phyloP scores from a whole-genome alignment of 257 asterid genomes.

The Jasminum sambac region DNA sequence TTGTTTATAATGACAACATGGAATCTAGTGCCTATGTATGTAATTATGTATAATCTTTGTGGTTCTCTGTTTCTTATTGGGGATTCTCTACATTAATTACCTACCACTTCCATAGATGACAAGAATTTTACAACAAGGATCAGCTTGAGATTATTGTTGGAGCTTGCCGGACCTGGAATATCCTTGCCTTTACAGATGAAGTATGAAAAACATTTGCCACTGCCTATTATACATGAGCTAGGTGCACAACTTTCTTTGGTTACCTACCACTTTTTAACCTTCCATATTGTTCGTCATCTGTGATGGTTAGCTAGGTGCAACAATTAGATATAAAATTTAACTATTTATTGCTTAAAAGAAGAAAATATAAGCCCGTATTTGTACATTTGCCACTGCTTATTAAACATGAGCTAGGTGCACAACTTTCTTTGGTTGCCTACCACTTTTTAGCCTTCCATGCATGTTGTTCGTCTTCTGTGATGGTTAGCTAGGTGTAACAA shows the following conservation, averaged over 20 bases:
- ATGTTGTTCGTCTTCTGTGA: background rate
- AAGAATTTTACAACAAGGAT: slow-evolving; percentile 48
- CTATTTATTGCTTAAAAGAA: too few relatives aligned
- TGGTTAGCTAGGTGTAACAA: background rate
- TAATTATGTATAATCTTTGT: slow-evolving; percentile 20
- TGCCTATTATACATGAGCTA: slow-evolving; percentile 9
- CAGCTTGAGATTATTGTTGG: slow-evolving; percentile 86
- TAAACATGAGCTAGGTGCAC: slow-evolving; percentile 4
- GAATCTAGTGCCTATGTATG: slow-evolving; percentile 23
- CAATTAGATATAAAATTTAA: background rate
- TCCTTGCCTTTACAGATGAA: slow-evolving; percentile 90
- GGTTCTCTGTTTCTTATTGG: slow-evolving; percentile 27
- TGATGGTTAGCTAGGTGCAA: background rate
- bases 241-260: slow-evolving; percentile 14
- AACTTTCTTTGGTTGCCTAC: slow-evolving; percentile 8
- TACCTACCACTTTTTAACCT: background rate
- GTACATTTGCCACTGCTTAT: slow-evolving; percentile 17
- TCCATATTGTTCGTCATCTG: background rate
- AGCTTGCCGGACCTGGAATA: slow-evolving; percentile 68
- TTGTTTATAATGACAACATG: slow-evolving; percentile 33
- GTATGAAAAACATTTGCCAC: slow-evolving; percentile 43
- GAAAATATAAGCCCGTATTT: too few relatives aligned
- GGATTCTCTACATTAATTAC: slow-evolving; percentile 11
- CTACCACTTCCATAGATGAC: slow-evolving; percentile 8
- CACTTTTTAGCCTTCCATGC: background rate